Evolutionary conservation across 257 asterid genomes (phyloP).

Genomic region (Solanum habrochaites): DNA sequence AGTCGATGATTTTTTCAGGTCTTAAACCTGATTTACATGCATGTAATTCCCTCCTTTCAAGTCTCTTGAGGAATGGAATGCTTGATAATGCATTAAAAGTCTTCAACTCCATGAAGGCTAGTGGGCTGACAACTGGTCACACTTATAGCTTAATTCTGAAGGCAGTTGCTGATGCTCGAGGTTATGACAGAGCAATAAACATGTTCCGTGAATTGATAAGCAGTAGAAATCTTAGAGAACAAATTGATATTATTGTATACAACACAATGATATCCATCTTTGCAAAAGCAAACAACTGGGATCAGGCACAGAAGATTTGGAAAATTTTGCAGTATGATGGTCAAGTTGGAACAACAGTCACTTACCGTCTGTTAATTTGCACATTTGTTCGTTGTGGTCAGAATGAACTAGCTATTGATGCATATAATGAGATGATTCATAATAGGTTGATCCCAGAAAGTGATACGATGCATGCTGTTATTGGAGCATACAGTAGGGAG

Average conservation of each 20-base stretch:
- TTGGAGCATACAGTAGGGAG: conserved; percentile 82
- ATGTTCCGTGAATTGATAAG: conserved; percentile 59
- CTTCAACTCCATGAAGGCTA: conserved; percentile 45
- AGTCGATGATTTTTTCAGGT: conserved; percentile 54
- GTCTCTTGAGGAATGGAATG: conserved; percentile 55
- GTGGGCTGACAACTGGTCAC: conserved; percentile 47
- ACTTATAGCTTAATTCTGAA: conserved; percentile 64
- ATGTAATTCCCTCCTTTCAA: conserved; percentile 74
- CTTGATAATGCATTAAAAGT: conserved; percentile 53
- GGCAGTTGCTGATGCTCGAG: conserved; percentile 48
- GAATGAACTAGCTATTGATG: conserved; percentile 81
- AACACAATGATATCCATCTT: conserved; percentile 75
- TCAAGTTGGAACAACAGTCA: conserved; percentile 44
- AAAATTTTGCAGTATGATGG: conserved; percentile 34
- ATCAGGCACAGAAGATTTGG: conserved; percentile 55
- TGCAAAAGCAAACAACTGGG: conserved; percentile 52
- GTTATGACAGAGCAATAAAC: conserved; percentile 39
- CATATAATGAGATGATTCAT: conserved; percentile 66
- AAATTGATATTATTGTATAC: conserved; percentile 54
- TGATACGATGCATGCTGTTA: conserved; percentile 79
- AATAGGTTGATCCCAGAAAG: conserved; percentile 38
- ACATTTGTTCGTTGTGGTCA: conserved; percentile 67
- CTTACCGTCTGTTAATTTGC: conserved; percentile 71
- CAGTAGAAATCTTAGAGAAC: conserved; percentile 17
- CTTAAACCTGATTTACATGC: conserved; percentile 68